phyloP scores from a whole-genome alignment of 345 rosid species.

The Ceriops tagal region DNA sequence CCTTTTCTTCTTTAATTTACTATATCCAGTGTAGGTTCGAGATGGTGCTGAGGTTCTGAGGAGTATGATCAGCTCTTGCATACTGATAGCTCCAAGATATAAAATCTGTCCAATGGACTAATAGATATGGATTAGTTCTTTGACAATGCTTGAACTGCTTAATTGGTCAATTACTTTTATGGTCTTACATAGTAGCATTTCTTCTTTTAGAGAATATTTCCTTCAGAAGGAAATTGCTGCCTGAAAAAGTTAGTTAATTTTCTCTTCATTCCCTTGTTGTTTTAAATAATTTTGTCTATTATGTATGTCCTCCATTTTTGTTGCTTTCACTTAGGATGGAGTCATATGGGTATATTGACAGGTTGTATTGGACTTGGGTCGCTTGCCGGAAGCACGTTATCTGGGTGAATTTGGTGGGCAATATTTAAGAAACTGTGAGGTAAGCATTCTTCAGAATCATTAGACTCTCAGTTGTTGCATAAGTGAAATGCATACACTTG shows the following conservation, averaged over 20 bases:
- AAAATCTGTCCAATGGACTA: no score
- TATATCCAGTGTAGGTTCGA: not conserved
- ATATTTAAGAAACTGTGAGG: slow-evolving; percentile 52
- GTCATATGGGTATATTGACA: slow-evolving; percentile 6
- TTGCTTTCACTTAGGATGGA: not conserved
- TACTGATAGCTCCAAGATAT: no score
- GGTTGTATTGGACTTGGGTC: slow-evolving; percentile 60
- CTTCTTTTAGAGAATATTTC: not conserved
- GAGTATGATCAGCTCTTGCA: not conserved
- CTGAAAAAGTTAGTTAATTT: not conserved
- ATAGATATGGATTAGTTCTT: no score
- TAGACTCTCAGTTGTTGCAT: not conserved
- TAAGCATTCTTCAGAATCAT: slow-evolving; percentile 12
- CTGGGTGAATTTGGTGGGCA: slow-evolving; percentile 51
- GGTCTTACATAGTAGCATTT: not conserved
- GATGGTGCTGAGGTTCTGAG: not conserved
- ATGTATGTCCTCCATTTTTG: not conserved
- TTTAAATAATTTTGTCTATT: not conserved
- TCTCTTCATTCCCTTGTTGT: not conserved
- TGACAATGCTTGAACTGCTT: not conserved
- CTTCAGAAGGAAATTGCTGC: not conserved
- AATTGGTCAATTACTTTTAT: not conserved
- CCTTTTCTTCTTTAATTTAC: no score
- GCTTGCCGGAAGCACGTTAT: slow-evolving; percentile 63
- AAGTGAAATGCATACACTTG: not conserved